Base-by-base conservation (phyloP, 2,329 filamentous ascomycete species). In the Thielaviopsis punctulata region DNA sequence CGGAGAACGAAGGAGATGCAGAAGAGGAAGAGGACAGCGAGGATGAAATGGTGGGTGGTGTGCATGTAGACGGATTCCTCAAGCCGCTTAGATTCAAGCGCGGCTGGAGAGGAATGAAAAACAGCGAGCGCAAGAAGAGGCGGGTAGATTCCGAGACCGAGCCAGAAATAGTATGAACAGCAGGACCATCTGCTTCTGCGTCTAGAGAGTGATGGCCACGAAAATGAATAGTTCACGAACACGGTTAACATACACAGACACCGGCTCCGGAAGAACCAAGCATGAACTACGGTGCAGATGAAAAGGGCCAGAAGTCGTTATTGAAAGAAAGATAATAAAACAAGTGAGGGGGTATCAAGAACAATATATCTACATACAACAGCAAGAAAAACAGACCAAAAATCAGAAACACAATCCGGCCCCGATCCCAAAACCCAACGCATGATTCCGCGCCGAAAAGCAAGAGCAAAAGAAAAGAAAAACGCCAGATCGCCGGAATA, bases 21-120 rank as follows among this genome's bases (percentile, higher is more conserved):
- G 61, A 60, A 12, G 59, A 67, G 33, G 62, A 66, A 19, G 57
- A 61, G 27, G 66, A 67, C 19, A 67, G 71, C 54, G 73, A 69
- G 59, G 74, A 72, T 53, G 76, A 79, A 59, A 73, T 78, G 59
- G 58, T 70, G 8, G 82, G 80, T 0, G 80, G 71, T 0, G 77
- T 85, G 19, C 82, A 85, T 58, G 72, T 78, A 1, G 82, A 86
- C 62, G 78, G 82, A 0, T 86, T 83, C 59, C 58, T 86, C 58
- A 68, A 69, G 60, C 72, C 74, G 3, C 70, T 85, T 50, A 65
- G 68, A 53, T 63, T 68, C 1, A 65, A 69, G 6, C 64, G 60
- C 44, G 74, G 73, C 0, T 77, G 73, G 74, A 63, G 70, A 41
- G 67, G 62, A 1, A 64, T 62, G 30, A 67, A 69, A 49, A 51